phyloP scores from a whole-genome alignment of 2,329 filamentous ascomycete genomes.

The Ophiostoma ips region DNA sequence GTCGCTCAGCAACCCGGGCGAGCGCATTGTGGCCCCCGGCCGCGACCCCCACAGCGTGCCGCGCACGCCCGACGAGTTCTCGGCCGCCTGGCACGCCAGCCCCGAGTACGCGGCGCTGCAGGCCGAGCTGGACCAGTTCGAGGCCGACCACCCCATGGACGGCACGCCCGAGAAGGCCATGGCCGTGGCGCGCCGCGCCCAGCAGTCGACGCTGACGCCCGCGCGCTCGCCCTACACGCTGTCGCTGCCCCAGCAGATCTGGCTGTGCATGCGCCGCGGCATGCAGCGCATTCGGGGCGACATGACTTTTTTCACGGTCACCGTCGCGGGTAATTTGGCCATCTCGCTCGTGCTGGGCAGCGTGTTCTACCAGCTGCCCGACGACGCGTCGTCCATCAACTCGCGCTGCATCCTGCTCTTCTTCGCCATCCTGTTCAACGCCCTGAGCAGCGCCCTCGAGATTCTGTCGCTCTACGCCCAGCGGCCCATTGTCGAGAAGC shows the following conservation, averaged over 20 bases:
- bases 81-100: slow-evolving; percentile 41
- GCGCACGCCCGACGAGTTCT: slow-evolving; percentile 48
- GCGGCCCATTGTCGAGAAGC: slow-evolving; percentile 85
- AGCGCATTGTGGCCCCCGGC: slow-evolving; percentile 52
- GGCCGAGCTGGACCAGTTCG: slow-evolving; percentile 40
- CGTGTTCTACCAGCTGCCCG: slow-evolving; percentile 7
- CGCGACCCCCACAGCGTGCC: slow-evolving; percentile 39
- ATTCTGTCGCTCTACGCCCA: slow-evolving; percentile 78
- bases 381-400: slow-evolving; percentile 26
- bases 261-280: slow-evolving; percentile 67
- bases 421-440: slow-evolving; percentile 77
- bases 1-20: slow-evolving; percentile 58
- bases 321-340: slow-evolving; percentile 55
- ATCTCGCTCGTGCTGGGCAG: slow-evolving; percentile 19
- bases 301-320: slow-evolving; percentile 54
- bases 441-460: slow-evolving; percentile 67
- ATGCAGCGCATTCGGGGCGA: slow-evolving; percentile 65
- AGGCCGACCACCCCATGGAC: slow-evolving; percentile 36
- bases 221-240: slow-evolving; percentile 70
- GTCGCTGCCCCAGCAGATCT: slow-evolving; percentile 59
- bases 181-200: slow-evolving; percentile 35
- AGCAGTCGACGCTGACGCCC: slow-evolving; percentile 50
- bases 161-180: slow-evolving; percentile 40
- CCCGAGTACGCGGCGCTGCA: slow-evolving; percentile 34
- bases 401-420: slow-evolving; percentile 67